Conservation (phyloP, 495 filamentous ascomycete species). For the Rostrohypoxylon terebratum region DNA sequence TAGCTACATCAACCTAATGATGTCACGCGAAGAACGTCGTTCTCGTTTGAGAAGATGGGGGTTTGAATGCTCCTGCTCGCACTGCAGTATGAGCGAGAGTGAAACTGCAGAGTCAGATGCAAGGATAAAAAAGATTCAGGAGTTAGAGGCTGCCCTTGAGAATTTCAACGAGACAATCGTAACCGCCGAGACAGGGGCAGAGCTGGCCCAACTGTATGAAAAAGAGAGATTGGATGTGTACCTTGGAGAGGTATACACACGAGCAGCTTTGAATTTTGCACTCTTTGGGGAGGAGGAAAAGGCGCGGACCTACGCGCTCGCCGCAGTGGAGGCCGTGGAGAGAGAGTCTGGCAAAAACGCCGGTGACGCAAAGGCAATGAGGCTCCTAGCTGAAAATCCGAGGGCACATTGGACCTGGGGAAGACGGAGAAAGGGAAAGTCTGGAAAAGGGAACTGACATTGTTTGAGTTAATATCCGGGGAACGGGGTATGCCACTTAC, state of each 20-base stretch:
- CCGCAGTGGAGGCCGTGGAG: conserved; percentile 51
- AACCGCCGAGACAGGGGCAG: conserved; percentile 50
- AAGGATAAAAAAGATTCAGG: conserved; percentile 50
- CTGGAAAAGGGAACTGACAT: conserved; percentile 1
- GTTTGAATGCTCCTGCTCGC: conserved; percentile 55
- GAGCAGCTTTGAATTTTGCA: conserved; percentile 58
- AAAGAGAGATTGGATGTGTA: conserved; percentile 53
- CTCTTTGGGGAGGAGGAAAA: conserved; percentile 55
- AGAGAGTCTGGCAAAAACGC: conserved; percentile 51
- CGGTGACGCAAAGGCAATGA: conserved; percentile 53
- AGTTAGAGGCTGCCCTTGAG: conserved; percentile 53
- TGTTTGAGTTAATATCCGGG: conserved; percentile 1
- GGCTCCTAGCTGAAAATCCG: conserved; percentile 49
- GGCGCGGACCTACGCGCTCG: conserved; percentile 49
- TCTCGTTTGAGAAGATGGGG: conserved; percentile 53
- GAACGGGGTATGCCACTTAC: background rate
- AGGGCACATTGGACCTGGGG: conserved; percentile 50
- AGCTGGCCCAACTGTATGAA: conserved; percentile 51
- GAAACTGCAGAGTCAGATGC: conserved; percentile 50
- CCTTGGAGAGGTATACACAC: conserved; percentile 53
- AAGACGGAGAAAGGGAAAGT: conserved; percentile 32
- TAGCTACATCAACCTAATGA: conserved; percentile 53
- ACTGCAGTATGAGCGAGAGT: conserved; percentile 46
- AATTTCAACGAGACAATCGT: conserved; percentile 47
- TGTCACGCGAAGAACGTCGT: conserved; percentile 49